Evolutionary conservation across 176 grass and related monocot species (phyloP).

Genomic region (Elymus sibiricus): DNA sequence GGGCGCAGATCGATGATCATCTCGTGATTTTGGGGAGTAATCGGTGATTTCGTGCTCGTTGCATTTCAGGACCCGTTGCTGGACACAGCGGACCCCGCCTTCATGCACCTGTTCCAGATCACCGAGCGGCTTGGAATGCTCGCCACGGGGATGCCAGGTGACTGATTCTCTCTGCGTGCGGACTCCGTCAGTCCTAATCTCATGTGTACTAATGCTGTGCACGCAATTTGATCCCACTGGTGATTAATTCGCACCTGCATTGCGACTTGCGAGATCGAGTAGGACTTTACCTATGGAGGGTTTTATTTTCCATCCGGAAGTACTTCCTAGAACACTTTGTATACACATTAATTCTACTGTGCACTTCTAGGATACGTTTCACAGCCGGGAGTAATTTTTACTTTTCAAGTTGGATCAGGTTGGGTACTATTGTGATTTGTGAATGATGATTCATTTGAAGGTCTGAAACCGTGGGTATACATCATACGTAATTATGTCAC

Average conservation of each 20-base stretch:
- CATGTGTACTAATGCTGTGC: neutral
- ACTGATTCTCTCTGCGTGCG: neutral
- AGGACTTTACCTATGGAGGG: neutral
- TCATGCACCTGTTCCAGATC: slow-evolving; percentile 47
- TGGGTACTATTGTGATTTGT: neutral
- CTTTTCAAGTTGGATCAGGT: neutral
- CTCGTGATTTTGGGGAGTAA: neutral
- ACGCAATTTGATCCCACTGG: neutral
- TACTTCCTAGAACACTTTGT: neutral
- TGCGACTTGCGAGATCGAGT: neutral
- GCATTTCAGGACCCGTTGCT: slow-evolving; percentile 45
- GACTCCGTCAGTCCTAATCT: neutral
- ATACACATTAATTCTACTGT: neutral
- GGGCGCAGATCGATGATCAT: neutral
- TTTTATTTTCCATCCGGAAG: neutral
- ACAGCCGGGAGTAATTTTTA: neutral
- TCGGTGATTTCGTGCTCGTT: neutral
- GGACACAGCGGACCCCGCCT: slow-evolving; percentile 22
- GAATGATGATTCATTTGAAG: neutral
- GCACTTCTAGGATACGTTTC: neutral
- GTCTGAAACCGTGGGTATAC: neutral
- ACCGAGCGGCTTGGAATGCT: slow-evolving; percentile 51
- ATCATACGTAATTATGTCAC: neutral
- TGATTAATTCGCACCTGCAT: neutral
- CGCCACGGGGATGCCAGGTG: slow-evolving; percentile 54